Evolutionary conservation across 805 yeast genomes (phyloP), one percentile per base, ranked within the genome.

Genomic region (Schwanniomyces occidentalis): DNA sequence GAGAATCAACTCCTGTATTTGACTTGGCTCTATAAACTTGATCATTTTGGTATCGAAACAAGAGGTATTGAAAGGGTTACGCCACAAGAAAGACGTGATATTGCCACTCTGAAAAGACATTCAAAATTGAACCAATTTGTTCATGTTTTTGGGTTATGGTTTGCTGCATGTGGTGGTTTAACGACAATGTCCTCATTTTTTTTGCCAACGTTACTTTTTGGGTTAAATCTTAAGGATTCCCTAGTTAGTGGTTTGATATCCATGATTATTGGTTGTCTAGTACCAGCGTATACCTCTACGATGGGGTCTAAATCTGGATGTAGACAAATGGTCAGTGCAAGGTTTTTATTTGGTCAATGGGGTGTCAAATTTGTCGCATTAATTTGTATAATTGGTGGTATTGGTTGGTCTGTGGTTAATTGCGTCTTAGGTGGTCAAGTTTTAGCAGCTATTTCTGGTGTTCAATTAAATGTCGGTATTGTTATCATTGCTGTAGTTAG

Each of bases 281-380:
- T 63, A 2, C 65, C 69, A 1, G 69, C 69, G 8, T 63, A 61
- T 35, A 54, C 63, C 23, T 52, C 67, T 4, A 58, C 58, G 5
- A 58, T 63, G 67, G 69, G 69, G 5, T 59, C 68, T 5, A 48
- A 50, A 32, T 61, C 66, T 1, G 69, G 69, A 1, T 60, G 66
- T 34, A 44, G 69, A 15, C 69, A 63, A 35, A 59, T 63, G 51
- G 67, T 61, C 1, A 56, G 62, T 24, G 64, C 68, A 6, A 42
- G 64, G 27, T 60, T 61, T 31, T 42, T 63, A 8, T 63, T 61
- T 37, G 69, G 69, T 4, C 52, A 44, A 29, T 63, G 67, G 65
- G 64, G 63, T 3, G 58, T 59, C 7, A 53, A 54, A 40, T 41
- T 60, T 15, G 56, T 61, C 1, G 54, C 64, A 2, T 16, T 61